phyloP scores from a whole-genome alignment of 208 protist species.

The Acanthamoeba quina region DNA sequence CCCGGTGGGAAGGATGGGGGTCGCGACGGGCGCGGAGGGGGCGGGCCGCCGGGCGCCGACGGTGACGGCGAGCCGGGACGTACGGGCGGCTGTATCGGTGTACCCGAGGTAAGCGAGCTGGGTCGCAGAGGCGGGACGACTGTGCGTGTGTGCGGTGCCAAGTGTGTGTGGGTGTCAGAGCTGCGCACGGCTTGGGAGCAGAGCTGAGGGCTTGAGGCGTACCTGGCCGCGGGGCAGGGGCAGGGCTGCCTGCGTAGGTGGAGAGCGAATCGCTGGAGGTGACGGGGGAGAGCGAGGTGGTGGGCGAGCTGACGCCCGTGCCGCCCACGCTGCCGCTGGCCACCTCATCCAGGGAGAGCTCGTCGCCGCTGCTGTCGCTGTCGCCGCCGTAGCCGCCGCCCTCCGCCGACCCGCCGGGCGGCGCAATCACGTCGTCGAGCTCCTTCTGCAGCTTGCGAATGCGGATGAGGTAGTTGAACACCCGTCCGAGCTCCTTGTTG shows the following conservation, averaged over 20 bases:
- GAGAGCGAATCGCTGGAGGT: background rate
- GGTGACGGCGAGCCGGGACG: background rate
- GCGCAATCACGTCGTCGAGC: slow-evolving; percentile 20
- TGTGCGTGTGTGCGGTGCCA: too few relatives aligned
- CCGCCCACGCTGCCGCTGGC: background rate
- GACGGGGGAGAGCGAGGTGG: background rate
- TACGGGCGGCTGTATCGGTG: background rate
- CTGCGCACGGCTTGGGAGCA: too few relatives aligned
- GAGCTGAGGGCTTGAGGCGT: too few relatives aligned
- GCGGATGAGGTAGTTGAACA: slow-evolving; percentile 31
- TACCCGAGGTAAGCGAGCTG: background rate
- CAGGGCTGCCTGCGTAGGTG: background rate
- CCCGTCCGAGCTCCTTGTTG: slow-evolving; percentile 13
- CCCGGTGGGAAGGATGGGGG: background rate
- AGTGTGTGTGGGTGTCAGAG: too few relatives aligned
- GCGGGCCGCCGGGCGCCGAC: background rate
- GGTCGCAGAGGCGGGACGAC: too few relatives aligned
- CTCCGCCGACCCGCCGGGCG: background rate
- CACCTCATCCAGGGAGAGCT: background rate
- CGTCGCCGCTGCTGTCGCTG: background rate
- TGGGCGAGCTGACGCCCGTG: background rate
- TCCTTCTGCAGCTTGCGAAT: slow-evolving; percentile 40
- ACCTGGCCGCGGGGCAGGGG: background rate
- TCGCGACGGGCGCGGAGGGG: background rate
- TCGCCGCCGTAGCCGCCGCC: background rate